phyloP scores from a whole-genome alignment of 371 early-diverging fungal species.

The Mortierella sp. region DNA sequence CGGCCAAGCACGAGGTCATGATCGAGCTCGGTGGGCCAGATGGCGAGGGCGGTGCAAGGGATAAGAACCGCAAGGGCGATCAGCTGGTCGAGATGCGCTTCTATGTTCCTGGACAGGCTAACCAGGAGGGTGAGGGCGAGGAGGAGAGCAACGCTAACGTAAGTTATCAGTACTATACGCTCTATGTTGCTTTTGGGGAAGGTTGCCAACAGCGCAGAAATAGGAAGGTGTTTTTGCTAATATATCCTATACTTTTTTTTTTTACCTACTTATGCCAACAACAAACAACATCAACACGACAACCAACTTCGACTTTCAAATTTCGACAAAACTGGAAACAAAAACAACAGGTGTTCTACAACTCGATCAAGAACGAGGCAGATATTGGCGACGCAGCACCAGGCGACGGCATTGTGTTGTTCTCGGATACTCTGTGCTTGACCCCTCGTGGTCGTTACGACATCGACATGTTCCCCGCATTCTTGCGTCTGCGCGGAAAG shows the following conservation, averaged over 20 bases:
- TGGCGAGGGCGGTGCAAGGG: constrained; percentile 64
- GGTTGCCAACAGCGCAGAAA: not conserved
- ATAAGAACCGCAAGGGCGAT: constrained; percentile 68
- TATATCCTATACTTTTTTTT: not conserved
- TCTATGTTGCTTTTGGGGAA: not conserved
- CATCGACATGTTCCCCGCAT: constrained; percentile 93
- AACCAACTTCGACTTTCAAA: not conserved
- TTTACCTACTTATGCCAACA: not conserved
- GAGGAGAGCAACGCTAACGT: constrained; percentile 80
- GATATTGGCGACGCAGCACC: constrained; percentile 87
- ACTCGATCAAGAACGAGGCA: constrained; percentile 92
- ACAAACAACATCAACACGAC: not conserved
- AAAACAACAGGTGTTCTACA: constrained; percentile 78
- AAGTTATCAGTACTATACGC: constrained; percentile 12
- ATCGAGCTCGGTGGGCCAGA: constrained; percentile 87
- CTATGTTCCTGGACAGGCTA: constrained; percentile 91
- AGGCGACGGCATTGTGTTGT: constrained; percentile 91
- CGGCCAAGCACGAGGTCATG: constrained; percentile 93
- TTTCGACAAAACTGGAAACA: not conserved
- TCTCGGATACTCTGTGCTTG: constrained; percentile 91
- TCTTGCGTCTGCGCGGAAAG: constrained; percentile 96
- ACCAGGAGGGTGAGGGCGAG: constrained; percentile 69
- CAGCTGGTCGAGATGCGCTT: constrained; percentile 94
- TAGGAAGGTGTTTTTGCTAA: not conserved
- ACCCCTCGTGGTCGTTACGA: constrained; percentile 97